These are phyloP conservation scores for Abrus pulchellus DNA, from an alignment of 306 rosid genomes.

Conservation along the genomic window DNA sequence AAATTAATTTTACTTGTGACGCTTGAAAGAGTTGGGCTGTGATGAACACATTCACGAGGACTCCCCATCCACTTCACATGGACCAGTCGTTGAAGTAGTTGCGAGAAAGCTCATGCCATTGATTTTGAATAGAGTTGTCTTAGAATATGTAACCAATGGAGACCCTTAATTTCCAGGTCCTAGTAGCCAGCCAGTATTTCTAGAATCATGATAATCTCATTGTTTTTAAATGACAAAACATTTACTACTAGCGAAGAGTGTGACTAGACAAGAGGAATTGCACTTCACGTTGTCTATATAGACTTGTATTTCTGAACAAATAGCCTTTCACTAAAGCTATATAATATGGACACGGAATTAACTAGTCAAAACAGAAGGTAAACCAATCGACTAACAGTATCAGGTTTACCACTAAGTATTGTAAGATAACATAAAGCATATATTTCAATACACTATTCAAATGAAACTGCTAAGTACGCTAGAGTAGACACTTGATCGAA, in stretches of 20 bases:
- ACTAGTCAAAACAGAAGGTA: neutral
- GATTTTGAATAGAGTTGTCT: neutral
- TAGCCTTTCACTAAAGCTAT: neutral
- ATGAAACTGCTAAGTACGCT: neutral
- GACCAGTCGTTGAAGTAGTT: neutral
- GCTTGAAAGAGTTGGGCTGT: no score
- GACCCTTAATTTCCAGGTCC: no score
- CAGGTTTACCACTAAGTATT: neutral
- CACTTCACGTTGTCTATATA: neutral
- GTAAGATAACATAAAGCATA: neutral
- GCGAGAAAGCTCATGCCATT: neutral
- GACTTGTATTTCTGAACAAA: no score
- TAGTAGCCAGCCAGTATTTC: no score
- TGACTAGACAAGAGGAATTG: neutral
- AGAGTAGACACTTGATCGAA: neutral
- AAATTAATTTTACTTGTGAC: neutral
- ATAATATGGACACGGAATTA: neutral
- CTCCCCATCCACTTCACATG: slow-evolving; percentile 1
- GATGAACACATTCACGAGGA: neutral
- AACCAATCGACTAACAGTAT: neutral
- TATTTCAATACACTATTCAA: neutral
- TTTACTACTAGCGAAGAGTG: neutral
- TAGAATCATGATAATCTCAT: no score
- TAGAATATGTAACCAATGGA: neutral
- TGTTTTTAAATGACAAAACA: no score